These are phyloP conservation scores for Guyanaporus albipodus DNA, from an alignment of 768 basidiomycete genomes.

Conservation along the genomic window DNA sequence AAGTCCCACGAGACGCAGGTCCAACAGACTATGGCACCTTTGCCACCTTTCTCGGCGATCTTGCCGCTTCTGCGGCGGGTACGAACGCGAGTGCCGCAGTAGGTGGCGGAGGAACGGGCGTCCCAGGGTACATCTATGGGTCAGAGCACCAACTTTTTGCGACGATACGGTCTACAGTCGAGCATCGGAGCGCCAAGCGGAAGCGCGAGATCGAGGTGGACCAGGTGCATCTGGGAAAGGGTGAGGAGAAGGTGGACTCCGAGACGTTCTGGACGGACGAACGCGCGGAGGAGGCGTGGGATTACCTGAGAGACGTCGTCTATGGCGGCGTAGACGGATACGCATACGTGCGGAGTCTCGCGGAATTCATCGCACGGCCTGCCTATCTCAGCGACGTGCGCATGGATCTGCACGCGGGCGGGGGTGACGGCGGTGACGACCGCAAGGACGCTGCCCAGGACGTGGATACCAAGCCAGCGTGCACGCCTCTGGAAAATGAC, in stretches of 20 bases:
- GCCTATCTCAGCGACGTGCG: conserved; percentile 3
- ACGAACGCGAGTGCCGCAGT: conserved; percentile 13
- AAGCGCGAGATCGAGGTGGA: conserved; percentile 15
- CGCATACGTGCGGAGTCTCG: conserved; percentile 73
- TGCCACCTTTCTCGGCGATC: conserved; percentile 46
- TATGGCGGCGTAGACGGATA: conserved; percentile 76
- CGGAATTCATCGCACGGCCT: conserved; percentile 55
- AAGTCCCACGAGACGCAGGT: conserved; percentile 48
- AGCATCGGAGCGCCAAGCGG: conserved; percentile 18
- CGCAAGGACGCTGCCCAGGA: neutral
- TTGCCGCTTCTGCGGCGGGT: conserved; percentile 31
- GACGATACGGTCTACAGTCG: conserved; percentile 39
- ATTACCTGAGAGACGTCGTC: conserved; percentile 68
- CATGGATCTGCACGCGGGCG: neutral
- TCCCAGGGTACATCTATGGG: conserved; percentile 10
- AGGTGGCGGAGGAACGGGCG: neutral
- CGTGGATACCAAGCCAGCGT: neutral
- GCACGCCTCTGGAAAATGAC: neutral
- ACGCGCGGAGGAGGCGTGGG: conserved; percentile 53
- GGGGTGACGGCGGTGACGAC: neutral
- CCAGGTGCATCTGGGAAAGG: neutral
- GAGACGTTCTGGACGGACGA: conserved; percentile 47
- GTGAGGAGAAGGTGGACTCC: conserved; percentile 8
- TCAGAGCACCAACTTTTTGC: conserved; percentile 26
- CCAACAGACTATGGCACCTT: conserved; percentile 62